Conservation (phyloP, 208 protist genomes). For the Trypanosoma theileri region DNA sequence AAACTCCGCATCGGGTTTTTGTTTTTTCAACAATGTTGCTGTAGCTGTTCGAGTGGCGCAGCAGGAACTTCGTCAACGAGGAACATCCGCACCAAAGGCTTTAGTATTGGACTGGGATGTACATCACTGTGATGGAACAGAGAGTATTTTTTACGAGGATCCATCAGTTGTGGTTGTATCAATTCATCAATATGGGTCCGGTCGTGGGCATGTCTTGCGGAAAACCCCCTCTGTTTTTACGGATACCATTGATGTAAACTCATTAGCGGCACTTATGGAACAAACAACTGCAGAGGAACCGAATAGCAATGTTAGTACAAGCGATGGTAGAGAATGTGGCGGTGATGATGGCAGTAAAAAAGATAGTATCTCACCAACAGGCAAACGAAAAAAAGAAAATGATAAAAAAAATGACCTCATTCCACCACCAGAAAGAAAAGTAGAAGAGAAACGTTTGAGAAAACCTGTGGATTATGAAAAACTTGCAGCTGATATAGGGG, state of each 20-base stretch:
- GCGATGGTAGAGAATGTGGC: constrained; percentile 9
- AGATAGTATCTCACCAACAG: not conserved
- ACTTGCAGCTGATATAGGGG: constrained; percentile 52
- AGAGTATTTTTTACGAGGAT: constrained; percentile 92
- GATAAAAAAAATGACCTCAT: not conserved
- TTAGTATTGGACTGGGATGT: constrained; percentile 96
- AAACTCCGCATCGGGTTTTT: constrained; percentile 78
- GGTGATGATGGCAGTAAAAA: constrained; percentile 22
- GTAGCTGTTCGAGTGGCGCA: constrained; percentile 85
- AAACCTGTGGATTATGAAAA: constrained; percentile 64
- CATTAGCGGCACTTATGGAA: constrained; percentile 30
- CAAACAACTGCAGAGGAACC: constrained; percentile 2
- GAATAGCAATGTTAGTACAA: not conserved
- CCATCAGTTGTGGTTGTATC: constrained; percentile 91
- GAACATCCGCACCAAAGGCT: constrained; percentile 39
- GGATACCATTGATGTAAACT: constrained; percentile 20
- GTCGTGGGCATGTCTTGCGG: constrained; percentile 62
- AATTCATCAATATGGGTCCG: constrained; percentile 90
- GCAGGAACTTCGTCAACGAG: constrained; percentile 29
- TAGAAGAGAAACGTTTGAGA: constrained; percentile 19
- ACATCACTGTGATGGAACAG: constrained; percentile 95
- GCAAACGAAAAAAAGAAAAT: not conserved
- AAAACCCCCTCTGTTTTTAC: constrained; percentile 33
- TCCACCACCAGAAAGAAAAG: not conserved
- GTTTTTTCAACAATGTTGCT: constrained; percentile 92